Conservation (phyloP, 2,329 filamentous ascomycete species). For the Cladosporium sphaerospermum region DNA sequence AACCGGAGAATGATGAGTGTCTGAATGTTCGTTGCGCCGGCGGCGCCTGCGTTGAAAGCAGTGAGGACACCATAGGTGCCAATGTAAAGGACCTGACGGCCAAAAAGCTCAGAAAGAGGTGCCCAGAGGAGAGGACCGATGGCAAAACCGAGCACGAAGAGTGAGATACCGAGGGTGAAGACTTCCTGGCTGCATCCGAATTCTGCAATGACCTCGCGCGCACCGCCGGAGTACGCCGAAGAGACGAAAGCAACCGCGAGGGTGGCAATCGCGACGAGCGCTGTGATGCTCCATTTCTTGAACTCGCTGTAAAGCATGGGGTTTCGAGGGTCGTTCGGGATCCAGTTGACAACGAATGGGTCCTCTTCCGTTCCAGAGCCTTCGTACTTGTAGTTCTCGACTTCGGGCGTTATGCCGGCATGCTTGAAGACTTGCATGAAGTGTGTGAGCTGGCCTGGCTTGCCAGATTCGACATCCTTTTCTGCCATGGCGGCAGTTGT, state of each 20-base stretch:
- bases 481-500: conserved; percentile 18
- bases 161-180: conserved; percentile 56
- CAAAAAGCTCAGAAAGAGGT: conserved; percentile 55
- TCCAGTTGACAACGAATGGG: conserved; percentile 62
- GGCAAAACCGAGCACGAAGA: conserved; percentile 58
- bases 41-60: conserved; percentile 37
- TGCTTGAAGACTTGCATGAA: conserved; percentile 29
- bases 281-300: conserved; percentile 62
- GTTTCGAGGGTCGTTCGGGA: conserved; percentile 60
- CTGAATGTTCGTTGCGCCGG: conserved; percentile 39
- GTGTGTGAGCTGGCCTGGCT: conserved; percentile 22
- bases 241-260: conserved; percentile 64
- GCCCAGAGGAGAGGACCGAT: conserved; percentile 54
- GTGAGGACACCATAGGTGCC: conserved; percentile 33
- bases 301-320: conserved; percentile 52
- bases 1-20: conserved; percentile 42
- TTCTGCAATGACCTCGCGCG: conserved; percentile 47
- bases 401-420: conserved; percentile 29
- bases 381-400: conserved; percentile 28
- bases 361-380: conserved; percentile 56
- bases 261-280: conserved; percentile 59
- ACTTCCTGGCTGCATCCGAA: conserved; percentile 50
- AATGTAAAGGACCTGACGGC: conserved; percentile 34
- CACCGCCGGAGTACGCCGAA: conserved; percentile 58
- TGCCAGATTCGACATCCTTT: conserved; percentile 28